Evolutionary conservation across 306 rosid species (phyloP).

Genomic region (Prunus dulcis): DNA sequence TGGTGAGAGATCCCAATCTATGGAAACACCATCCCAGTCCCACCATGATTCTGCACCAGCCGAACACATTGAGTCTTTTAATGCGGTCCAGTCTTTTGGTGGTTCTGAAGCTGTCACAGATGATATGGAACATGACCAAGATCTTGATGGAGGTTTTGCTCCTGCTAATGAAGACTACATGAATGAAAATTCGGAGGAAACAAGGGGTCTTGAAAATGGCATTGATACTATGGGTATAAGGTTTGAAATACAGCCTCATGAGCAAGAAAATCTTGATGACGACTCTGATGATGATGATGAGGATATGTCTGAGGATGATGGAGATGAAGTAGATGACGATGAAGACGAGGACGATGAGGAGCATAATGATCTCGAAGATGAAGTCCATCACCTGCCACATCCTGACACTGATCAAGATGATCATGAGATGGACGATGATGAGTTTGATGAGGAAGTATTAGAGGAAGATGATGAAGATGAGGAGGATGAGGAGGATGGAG

Average conservation of each 20-base stretch:
- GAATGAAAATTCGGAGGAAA: conserved; percentile 79
- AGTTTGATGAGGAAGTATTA: conserved; percentile 86
- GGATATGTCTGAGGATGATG: conserved; percentile 97
- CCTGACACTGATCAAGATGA: conserved; percentile 93
- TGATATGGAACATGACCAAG: conserved; percentile 98
- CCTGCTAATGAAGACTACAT: conserved; percentile 70
- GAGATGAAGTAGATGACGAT: conserved; percentile 84
- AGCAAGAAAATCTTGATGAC: conserved; percentile 72
- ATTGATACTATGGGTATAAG: conserved; percentile 60
- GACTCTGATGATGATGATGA: conserved; percentile 74
- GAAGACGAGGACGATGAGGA: conserved; percentile 88
- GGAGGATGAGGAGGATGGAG: conserved; percentile 93
- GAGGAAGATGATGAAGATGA: conserved; percentile 98
- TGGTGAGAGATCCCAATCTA: conserved; percentile 55
- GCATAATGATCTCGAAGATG: conserved; percentile 87
- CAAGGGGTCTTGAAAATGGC: conserved; percentile 61
- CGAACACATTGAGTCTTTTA: conserved; percentile 59
- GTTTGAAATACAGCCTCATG: conserved; percentile 78
- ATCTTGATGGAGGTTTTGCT: conserved; percentile 69
- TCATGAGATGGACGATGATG: conserved; percentile 90
- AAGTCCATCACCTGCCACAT: conserved; percentile 85
- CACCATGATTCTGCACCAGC: conserved; percentile 54
- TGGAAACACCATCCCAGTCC: conserved; percentile 60
- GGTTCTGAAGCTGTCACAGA: conserved; percentile 92
- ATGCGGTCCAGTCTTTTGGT: conserved; percentile 59